Base-by-base conservation (phyloP, 1,284 basidiomycete genomes). In the Mixia osmundae region DNA sequence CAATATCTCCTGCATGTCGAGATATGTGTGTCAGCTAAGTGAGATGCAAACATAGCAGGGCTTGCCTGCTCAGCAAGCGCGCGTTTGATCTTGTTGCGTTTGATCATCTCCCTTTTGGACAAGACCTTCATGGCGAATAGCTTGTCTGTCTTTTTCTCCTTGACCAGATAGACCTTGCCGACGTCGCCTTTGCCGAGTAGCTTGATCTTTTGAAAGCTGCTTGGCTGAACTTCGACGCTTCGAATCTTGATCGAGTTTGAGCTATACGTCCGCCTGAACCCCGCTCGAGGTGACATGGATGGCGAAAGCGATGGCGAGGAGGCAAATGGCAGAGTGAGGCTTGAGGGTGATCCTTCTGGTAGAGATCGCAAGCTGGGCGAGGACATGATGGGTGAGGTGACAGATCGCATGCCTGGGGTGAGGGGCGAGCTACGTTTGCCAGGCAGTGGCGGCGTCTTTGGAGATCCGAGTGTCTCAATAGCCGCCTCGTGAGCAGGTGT, bases 81-180 rank as follows among this genome's bases (percentile, higher is more conserved):
- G 44, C 85, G 72, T 58, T 94, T 91, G 62, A 94, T 87, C 65
- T 94, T 94, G 64, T 87, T 87, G 49, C 85, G 71, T 61, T 87
- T 79, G 58, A 94, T 83, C 85, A 94, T 91, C 62, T 94, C 85
- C 64, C 76, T 79, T 63, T 94, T 94, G 35, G 79, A 87, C 31
- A 94, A 62, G 14, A 94, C 85, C 68, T 91, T 94, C 85, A 91
- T 91, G 37, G 85, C 85, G 58, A 72, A 91, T 46, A 91, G 64
- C 59, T 85, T 85, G 48, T 71, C 68, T 22, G 72, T 71, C 66
- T 89, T 89, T 69, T 94, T 94, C 62, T 94, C 85, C 50, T 75
- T 68, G 30, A 94, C 85, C 37, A 94, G 68, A 59, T 89, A 94
- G 29, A 94, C 85, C 57, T 85, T 79, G 21, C 85, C 85, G 30